A percentile compares a stretch with the other conserved stretches of the same genome.
Conservation (phyloP, 2,329 filamentous ascomycete species). For the Leptodontidium sp. region DNA sequence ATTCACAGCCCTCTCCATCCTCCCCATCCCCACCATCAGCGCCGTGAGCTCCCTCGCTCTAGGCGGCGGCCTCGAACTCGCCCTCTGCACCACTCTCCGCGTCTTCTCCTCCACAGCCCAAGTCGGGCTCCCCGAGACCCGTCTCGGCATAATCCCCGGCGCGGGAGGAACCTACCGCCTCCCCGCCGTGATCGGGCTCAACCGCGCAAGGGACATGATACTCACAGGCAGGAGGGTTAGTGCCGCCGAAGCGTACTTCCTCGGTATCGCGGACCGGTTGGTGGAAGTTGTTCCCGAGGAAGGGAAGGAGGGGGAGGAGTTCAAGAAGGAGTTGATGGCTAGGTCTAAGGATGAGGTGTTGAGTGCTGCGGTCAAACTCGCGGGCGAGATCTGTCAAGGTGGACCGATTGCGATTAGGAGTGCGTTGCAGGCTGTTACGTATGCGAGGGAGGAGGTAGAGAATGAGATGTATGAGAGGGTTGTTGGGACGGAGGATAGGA, state of each 20-base stretch:
- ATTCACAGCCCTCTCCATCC: constrained; percentile 73
- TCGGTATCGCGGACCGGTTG: constrained; percentile 89
- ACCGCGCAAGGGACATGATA: constrained; percentile 87
- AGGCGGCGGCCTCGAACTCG: constrained; percentile 92
- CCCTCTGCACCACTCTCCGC: constrained; percentile 87
- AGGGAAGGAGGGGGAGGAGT: constrained; percentile 48
- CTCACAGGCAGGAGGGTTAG: constrained; percentile 87
- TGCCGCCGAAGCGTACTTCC: constrained; percentile 86
- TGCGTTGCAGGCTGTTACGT: constrained; percentile 79
- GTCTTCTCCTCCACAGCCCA: constrained; percentile 81
- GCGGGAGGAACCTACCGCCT: constrained; percentile 93
- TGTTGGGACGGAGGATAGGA: constrained; percentile 82
- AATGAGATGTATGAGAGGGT: constrained; percentile 87
- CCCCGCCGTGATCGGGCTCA: constrained; percentile 79
- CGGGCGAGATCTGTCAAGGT: constrained; percentile 86
- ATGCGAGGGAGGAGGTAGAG: constrained; percentile 79
- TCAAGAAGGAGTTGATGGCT: constrained; percentile 56
- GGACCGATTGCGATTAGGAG: constrained; percentile 84
- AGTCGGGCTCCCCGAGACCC: constrained; percentile 89
- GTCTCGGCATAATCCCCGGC: constrained; percentile 92
- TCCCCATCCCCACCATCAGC: constrained; percentile 90
- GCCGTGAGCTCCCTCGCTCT: constrained; percentile 87
- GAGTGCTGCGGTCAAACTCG: constrained; percentile 79
- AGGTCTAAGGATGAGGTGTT: constrained; percentile 73
- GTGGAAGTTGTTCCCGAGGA: constrained; percentile 76